Evolutionary conservation across 768 basidiomycete species (phyloP).

Genomic region (Fomitopsis pulvina): DNA sequence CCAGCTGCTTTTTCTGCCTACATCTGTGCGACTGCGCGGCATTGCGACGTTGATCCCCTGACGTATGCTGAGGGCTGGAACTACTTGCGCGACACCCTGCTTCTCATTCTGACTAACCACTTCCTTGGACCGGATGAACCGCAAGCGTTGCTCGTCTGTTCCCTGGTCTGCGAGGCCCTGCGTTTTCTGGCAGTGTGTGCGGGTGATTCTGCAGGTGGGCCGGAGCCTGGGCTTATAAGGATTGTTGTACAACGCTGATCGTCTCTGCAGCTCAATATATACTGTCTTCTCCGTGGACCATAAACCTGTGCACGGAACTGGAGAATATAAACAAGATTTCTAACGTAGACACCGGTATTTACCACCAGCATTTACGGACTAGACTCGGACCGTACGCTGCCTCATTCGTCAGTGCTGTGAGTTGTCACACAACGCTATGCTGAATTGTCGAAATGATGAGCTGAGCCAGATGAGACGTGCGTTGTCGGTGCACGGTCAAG

Average conservation of each 20-base stretch:
- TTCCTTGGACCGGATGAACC: slow-evolving; percentile 42
- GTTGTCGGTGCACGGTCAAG: too few species aligned
- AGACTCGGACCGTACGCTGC: not conserved
- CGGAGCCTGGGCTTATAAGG: not conserved
- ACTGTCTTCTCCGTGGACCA: slow-evolving; percentile 44
- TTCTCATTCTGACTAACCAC: slow-evolving; percentile 41
- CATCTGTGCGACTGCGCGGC: slow-evolving; percentile 23
- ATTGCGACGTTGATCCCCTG: slow-evolving; percentile 27
- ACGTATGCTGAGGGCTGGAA: slow-evolving; percentile 46
- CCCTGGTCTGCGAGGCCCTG: slow-evolving; percentile 46
- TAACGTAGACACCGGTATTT: too few species aligned
- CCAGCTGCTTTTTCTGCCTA: slow-evolving; percentile 44
- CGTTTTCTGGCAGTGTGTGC: not conserved
- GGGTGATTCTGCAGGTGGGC: not conserved
- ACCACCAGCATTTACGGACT: not conserved
- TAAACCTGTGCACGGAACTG: slow-evolving; percentile 35
- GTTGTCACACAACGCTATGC: too few species aligned
- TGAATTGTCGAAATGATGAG: too few species aligned
- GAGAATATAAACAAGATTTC: not conserved
- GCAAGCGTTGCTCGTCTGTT: slow-evolving; percentile 42
- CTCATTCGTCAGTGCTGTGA: not conserved
- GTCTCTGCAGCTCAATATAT: slow-evolving; percentile 9
- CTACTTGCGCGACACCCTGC: slow-evolving; percentile 41
- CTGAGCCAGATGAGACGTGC: too few species aligned
- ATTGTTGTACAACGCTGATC: not conserved